A percentile compares a stretch with the other conserved stretches of the same genome.
These are phyloP conservation scores for Ammopiptanthus mongolicus DNA, from an alignment of 306 rosid genomes.

Conservation along the genomic window DNA sequence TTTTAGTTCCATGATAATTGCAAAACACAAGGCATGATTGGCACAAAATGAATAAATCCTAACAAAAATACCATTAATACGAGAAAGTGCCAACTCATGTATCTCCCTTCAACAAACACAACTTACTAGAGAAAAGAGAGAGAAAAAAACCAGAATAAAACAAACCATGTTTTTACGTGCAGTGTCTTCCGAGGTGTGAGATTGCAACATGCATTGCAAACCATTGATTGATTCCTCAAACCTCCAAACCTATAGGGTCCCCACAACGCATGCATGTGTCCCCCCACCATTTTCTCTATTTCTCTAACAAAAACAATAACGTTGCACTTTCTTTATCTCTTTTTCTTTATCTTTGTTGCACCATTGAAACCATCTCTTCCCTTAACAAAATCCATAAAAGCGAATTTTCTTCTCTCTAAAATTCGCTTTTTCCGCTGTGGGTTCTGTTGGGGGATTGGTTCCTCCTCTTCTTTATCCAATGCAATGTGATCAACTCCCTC, in stretches of 20 bases:
- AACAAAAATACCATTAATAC: not conserved
- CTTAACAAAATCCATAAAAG: not conserved
- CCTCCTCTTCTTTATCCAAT: not conserved
- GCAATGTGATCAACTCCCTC: not conserved
- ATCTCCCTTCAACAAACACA: not conserved
- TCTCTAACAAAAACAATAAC: not conserved
- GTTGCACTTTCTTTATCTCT: not conserved
- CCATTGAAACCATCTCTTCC: not conserved
- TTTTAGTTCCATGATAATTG: not conserved
- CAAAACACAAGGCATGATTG: not conserved
- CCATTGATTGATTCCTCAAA: conserved; percentile 17
- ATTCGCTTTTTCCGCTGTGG: not conserved
- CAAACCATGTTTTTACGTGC: not conserved
- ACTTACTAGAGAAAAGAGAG: no score
- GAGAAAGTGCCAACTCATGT: not conserved
- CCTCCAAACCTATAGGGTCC: not conserved
- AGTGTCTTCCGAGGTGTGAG: not conserved
- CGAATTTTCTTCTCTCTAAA: not conserved
- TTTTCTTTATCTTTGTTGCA: not conserved
- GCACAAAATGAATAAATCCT: not conserved
- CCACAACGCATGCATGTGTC: not conserved
- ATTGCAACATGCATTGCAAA: not conserved
- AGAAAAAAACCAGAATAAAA: no score
- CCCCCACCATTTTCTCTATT: conserved; percentile 5
- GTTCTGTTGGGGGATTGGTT: not conserved